phyloP scores from a whole-genome alignment of 768 basidiomycete genomes.

The Crepidotus variabilis region DNA sequence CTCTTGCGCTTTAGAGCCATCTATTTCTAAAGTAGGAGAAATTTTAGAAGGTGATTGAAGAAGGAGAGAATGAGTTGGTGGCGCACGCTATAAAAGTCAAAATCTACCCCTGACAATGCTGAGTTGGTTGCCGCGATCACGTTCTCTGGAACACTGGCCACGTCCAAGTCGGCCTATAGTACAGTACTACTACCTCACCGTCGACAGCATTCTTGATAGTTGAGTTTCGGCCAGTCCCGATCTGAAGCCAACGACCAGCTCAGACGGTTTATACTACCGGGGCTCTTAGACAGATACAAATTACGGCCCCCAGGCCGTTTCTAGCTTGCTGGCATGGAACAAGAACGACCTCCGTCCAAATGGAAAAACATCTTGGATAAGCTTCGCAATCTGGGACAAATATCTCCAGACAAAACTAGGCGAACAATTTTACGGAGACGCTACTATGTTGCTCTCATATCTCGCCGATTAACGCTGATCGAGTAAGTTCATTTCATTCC shows the following conservation, averaged over 20 bases:
- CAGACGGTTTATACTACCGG: too few species aligned
- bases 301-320: background rate
- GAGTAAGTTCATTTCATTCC: constrained; percentile 25
- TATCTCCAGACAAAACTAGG: background rate
- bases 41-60: background rate
- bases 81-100: background rate
- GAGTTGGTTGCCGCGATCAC: constrained; percentile 3
- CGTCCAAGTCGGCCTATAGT: too few species aligned
- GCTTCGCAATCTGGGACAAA: background rate
- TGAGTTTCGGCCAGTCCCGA: too few species aligned
- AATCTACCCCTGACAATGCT: constrained; percentile 3
- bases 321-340: background rate
- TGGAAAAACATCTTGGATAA: background rate
- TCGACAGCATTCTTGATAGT: background rate
- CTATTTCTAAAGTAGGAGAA: too few species aligned
- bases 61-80: constrained; percentile 5
- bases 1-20: constrained; percentile 63
- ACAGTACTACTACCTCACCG: too few species aligned
- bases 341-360: background rate
- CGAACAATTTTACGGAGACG: background rate
- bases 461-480: constrained; percentile 29
- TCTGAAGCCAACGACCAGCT: too few species aligned
- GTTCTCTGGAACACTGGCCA: background rate
- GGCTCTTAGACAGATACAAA: too few species aligned
- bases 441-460: constrained; percentile 22